phyloP scores from a whole-genome alignment of 1,284 basidiomycete genomes.

The Ustilago vetiveriae region DNA sequence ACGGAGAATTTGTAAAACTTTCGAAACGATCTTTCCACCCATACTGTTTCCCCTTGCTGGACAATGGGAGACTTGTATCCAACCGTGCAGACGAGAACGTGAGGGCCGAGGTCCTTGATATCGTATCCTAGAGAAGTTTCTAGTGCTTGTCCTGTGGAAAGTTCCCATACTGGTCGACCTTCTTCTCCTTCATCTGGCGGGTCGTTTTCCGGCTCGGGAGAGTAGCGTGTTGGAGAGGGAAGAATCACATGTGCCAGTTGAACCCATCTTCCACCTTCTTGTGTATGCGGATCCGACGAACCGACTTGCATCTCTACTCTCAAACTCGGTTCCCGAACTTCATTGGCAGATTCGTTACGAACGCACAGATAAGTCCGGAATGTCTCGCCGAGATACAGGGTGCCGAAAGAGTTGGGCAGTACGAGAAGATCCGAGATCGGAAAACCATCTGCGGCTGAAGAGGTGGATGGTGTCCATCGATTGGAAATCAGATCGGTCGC shows the following conservation, averaged over 20 bases:
- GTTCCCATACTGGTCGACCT: conserved; percentile 16
- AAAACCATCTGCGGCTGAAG: conserved; percentile 8
- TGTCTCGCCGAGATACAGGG: conserved; percentile 60
- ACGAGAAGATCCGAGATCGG: conserved; percentile 25
- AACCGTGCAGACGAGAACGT: conserved; percentile 63
- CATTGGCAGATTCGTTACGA: conserved; percentile 52
- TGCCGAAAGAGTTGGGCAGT: conserved; percentile 53
- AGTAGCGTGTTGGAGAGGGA: conserved; percentile 6
- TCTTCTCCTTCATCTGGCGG: too few relatives aligned
- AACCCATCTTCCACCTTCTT: conserved; percentile 16
- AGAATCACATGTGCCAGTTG: conserved; percentile 36
- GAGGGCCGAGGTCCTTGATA: conserved; percentile 61
- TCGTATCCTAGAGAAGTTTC: conserved; percentile 58
- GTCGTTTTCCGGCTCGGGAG: conserved; percentile 1
- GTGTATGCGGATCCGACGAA: conserved; percentile 3
- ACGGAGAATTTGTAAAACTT: conserved; percentile 62
- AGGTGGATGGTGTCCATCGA: background rate
- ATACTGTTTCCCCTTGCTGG: conserved; percentile 6
- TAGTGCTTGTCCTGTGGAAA: conserved; percentile 11
- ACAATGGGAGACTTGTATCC: conserved; percentile 42
- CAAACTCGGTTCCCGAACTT: conserved; percentile 45
- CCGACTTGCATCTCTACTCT: conserved; percentile 62
- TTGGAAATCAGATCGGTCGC: conserved; percentile 17
- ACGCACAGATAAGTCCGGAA: conserved; percentile 63
- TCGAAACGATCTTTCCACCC: conserved; percentile 50